A percentile compares a stretch with the other conserved stretches of the same genome.
These are phyloP conservation scores for Cercophora newfieldiana DNA, from an alignment of 495 filamentous ascomycete species.

Conservation along the genomic window DNA sequence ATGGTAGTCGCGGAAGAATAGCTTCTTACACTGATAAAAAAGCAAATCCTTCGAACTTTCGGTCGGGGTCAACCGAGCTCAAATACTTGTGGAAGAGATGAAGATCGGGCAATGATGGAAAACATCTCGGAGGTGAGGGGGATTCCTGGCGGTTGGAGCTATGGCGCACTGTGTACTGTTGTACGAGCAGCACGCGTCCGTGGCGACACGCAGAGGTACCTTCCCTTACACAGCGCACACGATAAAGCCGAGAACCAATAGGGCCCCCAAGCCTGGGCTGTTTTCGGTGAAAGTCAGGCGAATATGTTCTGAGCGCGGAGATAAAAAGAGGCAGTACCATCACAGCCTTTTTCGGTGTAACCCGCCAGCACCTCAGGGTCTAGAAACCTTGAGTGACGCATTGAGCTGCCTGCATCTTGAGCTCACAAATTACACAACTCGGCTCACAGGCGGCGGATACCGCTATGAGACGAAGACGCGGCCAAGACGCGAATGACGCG, in stretches of 20 bases:
- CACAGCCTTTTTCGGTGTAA: neutral
- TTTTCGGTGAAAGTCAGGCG: neutral
- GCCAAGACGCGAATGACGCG: neutral
- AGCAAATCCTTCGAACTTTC: too few relatives aligned
- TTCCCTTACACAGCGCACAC: neutral
- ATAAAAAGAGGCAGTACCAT: neutral
- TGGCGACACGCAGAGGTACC: neutral
- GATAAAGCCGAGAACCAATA: neutral
- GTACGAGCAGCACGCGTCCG: neutral
- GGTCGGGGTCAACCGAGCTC: too few relatives aligned
- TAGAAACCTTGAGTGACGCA: neutral
- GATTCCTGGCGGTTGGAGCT: neutral
- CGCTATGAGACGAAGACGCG: neutral
- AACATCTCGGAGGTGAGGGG: neutral
- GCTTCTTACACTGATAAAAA: too few relatives aligned
- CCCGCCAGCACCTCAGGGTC: neutral
- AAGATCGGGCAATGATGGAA: neutral
- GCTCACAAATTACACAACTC: too few relatives aligned
- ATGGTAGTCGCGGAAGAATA: too few relatives aligned
- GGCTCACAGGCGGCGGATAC: neutral
- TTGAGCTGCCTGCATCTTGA: too few relatives aligned
- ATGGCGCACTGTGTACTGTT: neutral
- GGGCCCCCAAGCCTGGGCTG: neutral
- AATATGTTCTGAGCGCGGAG: neutral
- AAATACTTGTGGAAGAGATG: neutral